These are phyloP conservation scores for Aspergillus pseudoglaucus DNA, from an alignment of 2,329 filamentous ascomycete genomes.

Conservation along the genomic window DNA sequence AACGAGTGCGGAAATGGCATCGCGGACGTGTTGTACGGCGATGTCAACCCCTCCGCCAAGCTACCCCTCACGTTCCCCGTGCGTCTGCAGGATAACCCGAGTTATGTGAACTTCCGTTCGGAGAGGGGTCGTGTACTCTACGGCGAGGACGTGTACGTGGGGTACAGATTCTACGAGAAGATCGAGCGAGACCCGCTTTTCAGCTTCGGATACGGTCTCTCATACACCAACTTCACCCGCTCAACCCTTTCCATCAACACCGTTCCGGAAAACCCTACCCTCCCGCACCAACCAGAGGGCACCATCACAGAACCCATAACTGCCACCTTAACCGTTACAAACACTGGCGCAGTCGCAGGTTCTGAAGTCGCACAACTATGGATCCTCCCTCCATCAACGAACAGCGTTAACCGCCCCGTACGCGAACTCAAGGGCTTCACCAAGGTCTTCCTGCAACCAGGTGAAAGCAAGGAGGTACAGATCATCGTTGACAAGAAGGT, in stretches of 20 bases:
- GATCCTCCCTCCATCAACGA: conserved; percentile 38
- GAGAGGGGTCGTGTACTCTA: conserved; percentile 66
- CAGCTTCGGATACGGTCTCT: conserved; percentile 70
- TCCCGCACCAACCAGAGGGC: conserved; percentile 30
- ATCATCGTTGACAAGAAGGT: conserved; percentile 57
- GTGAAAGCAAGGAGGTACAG: conserved; percentile 52
- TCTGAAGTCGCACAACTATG: conserved; percentile 53
- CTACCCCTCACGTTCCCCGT: conserved; percentile 67
- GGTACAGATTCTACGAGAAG: conserved; percentile 71
- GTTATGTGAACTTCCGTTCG: conserved; percentile 62
- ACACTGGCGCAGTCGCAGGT: conserved; percentile 49
- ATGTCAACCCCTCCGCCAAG: conserved; percentile 68
- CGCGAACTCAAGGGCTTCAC: conserved; percentile 62
- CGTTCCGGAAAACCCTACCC: conserved; percentile 21
- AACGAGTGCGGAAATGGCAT: conserved; percentile 79
- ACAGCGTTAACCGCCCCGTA: conserved; percentile 48
- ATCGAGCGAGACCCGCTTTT: conserved; percentile 58
- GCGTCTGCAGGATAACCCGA: conserved; percentile 62
- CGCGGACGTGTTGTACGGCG: conserved; percentile 69
- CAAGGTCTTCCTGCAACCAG: conserved; percentile 58
- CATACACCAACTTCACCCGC: conserved; percentile 62
- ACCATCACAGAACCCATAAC: conserved; percentile 38
- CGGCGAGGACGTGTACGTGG: conserved; percentile 70
- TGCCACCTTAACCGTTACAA: conserved; percentile 44
- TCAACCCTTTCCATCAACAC: conserved; percentile 39